phyloP scores from a whole-genome alignment of 805 yeast genomes.

The Candida tammaniensis region DNA sequence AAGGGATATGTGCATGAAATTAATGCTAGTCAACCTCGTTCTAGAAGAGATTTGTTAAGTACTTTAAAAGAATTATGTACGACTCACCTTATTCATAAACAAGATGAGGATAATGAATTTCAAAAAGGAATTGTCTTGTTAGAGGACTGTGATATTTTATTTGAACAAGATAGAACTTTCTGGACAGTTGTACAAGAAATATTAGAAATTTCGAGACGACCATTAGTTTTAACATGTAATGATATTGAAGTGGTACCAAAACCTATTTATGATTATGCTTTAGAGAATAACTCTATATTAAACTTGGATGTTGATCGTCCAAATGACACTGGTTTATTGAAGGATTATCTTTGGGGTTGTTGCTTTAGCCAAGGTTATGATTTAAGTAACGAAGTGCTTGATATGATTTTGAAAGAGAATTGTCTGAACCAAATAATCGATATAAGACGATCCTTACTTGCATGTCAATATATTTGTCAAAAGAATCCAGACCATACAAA shows the following conservation, averaged over 20 bases:
- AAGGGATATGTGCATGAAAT: conserved; percentile 79
- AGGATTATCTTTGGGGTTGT: conserved; percentile 41
- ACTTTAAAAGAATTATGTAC: conserved; percentile 78
- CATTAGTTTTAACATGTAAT: conserved; percentile 65
- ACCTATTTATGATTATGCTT: conserved; percentile 44
- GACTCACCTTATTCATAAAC: conserved; percentile 66
- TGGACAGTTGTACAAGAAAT: conserved; percentile 72
- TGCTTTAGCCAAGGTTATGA: conserved; percentile 33
- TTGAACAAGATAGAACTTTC: conserved; percentile 73
- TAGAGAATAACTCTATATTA: conserved; percentile 36
- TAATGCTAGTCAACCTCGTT: conserved; percentile 69
- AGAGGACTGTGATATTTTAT: conserved; percentile 83
- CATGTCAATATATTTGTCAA: conserved; percentile 42
- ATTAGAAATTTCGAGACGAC: conserved; percentile 60
- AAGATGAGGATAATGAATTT: conserved; percentile 23
- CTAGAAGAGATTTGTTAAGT: conserved; percentile 65
- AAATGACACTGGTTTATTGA: conserved; percentile 16
- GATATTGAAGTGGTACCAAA: conserved; percentile 48
- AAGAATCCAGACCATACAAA: neutral
- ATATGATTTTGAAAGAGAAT: conserved; percentile 14
- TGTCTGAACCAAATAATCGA: conserved; percentile 23
- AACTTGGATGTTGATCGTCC: conserved; percentile 7
- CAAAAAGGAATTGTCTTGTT: conserved; percentile 70
- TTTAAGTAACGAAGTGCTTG: conserved; percentile 27
- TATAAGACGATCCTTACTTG: conserved; percentile 45